phyloP scores from a whole-genome alignment of 345 rosid genomes.

The Arabis alpina region DNA sequence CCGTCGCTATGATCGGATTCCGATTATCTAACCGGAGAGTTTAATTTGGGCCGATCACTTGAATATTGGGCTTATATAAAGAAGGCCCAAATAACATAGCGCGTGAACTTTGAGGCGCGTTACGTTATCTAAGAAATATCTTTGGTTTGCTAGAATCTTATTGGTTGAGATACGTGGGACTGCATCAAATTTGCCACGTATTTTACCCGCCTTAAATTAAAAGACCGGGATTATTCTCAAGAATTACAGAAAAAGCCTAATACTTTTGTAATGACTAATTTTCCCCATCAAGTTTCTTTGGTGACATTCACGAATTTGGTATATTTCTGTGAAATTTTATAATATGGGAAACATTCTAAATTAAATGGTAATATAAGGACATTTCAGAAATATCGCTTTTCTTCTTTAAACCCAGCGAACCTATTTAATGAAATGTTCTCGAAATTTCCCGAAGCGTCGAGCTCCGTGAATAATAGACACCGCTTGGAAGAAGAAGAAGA shows the following conservation, averaged over 20 bases:
- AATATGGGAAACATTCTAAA: background rate
- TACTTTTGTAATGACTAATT: background rate
- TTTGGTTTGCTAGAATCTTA: conserved; percentile 48
- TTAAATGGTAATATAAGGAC: conserved; percentile 6
- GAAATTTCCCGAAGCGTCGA: conserved; percentile 34
- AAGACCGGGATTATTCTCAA: conserved; percentile 36
- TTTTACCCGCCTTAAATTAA: conserved; percentile 33
- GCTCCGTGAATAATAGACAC: conserved; percentile 16
- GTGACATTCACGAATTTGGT: background rate
- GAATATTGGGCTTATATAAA: background rate
- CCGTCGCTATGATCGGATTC: conserved; percentile 37
- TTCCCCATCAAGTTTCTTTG: background rate
- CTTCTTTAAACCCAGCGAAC: conserved; percentile 42
- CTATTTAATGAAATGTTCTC: conserved; percentile 41
- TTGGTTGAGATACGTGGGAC: conserved; percentile 68
- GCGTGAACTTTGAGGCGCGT: conserved; percentile 27
- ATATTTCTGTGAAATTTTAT: background rate
- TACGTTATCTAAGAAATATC: background rate
- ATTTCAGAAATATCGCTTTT: background rate
- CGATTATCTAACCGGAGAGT: conserved; percentile 24
- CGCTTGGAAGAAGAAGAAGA: conserved; percentile 26
- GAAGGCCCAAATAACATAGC: conserved; percentile 11
- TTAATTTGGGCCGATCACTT: conserved; percentile 6
- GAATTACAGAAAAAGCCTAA: background rate
- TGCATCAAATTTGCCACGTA: conserved; percentile 58